Base-by-base conservation (phyloP, 352 stramenopile genomes). In the Phytophthora macrochlamydospora region DNA sequence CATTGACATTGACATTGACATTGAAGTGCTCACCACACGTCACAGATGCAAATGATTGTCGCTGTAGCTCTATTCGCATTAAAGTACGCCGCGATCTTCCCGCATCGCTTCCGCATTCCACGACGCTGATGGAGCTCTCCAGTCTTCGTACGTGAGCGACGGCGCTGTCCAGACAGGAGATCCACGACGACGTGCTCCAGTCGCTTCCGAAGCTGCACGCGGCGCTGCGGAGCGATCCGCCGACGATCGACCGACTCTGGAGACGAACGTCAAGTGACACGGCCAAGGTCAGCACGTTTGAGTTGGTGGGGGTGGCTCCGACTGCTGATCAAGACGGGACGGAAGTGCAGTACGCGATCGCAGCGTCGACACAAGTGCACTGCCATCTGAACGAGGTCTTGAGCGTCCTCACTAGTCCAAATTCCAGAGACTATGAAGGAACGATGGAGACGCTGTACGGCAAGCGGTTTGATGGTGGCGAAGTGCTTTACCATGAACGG, bases 371-470 rank as follows among this genome's bases (percentile, higher is more conserved):
- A 2, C 61, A 75, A 58, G 57, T 82, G 13, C 52, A 38, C 4
- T 79, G 70, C 56, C 74, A 83, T 49, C 30, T 79, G 38, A 83
- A 79, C 44, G 74, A 83, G 35, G 67, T 79, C 40, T 56, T 83
- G 29, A 83, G 73, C 46, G 68, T 79, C 54, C 56, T 84, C 5
- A 63, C 73, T 13, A 50, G 64, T 29, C 63, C 40, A 7, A 40
- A 75, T 13, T 73, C 72, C 48, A 40, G 37, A 30, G 60, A 67
- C 14, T 78, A 78, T 46, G 55, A 76, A 48, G 49, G 51, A 4
- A 69, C 72, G 4, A 75, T 79, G 67, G 18, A 53, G 8, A 51
- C 62, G n/a, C 50, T 83, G n/a, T 69, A 57, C 52, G 71, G 69
- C 5, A 42, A 28, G 24, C 58, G 64, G 12, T 75, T 78, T 46